Base-by-base conservation (phyloP, 805 yeast species). In the Grigorovia transvaalensis region DNA sequence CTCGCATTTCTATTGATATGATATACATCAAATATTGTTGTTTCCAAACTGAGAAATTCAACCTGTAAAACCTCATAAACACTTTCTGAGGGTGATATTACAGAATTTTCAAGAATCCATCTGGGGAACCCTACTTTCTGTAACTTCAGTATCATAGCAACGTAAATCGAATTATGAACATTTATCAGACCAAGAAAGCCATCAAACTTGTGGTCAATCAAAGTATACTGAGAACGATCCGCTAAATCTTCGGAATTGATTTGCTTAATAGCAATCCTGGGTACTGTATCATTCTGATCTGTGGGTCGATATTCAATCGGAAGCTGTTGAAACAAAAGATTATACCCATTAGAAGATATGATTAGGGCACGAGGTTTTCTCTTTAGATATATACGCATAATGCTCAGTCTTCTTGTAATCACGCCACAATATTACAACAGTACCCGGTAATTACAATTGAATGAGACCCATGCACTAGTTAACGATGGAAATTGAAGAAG, bases 291-390 rank as follows among this genome's bases (percentile, higher is more conserved):
- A 19, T 38, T 47, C 9, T 15, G 30, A 29, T 5, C 12, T 23
- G 9, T 23, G 6, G 27, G 27, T 33, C 12, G 62, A 54, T 44
- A 56, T 60, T 30, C 58, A 62, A 3, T 56, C 55, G 42, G 53
- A 51, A 17, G 49, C 53, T 38, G 52, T 74, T 82, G 73, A 47
- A 88, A 72, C 2, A 83, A 71, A 54, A 88, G 71, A 1, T 82
- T 86, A 62, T 73, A 77, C 29, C 75, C 76, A 45, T 76, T 74
- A 19, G 84, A 76, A 2, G 81, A 78, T 2, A 88, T 71, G 1
- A 87, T 84, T 52, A 87, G 71, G 11, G 90, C 77, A 51, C 96
- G 72, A 1, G 93, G 91, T 38, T 72, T 65, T 52, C 75, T 78
- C 51, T 84, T 79, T 50, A 85, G 73, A 65, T 74, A 81, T 12